Evolutionary conservation across 2,329 filamentous ascomycete genomes (phyloP).

Genomic region (Ophiostoma pallidulum): DNA sequence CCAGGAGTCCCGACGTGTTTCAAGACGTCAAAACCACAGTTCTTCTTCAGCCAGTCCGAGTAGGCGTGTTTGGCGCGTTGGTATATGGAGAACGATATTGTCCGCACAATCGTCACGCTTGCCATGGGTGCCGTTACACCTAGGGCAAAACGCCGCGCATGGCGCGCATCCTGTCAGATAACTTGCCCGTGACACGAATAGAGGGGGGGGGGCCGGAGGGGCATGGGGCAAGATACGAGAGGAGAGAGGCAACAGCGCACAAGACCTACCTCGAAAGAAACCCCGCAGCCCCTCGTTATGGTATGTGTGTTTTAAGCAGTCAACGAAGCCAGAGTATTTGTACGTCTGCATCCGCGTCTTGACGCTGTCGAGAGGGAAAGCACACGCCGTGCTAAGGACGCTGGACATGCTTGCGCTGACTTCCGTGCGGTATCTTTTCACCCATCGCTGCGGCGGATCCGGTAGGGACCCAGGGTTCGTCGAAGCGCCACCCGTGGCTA

Average conservation of each 20-base stretch:
- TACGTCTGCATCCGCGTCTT: conserved; percentile 89
- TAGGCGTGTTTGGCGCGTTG: conserved; percentile 65
- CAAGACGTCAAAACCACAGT: conserved; percentile 60
- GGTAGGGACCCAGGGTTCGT: background rate
- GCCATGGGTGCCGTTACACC: conserved; percentile 73
- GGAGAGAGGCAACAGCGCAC: conserved; percentile 16
- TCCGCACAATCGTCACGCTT: conserved; percentile 31
- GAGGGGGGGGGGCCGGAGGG: background rate
- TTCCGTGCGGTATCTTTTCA: conserved; percentile 72
- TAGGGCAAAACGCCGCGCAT: conserved; percentile 24
- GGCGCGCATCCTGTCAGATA: no score
- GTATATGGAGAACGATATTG: conserved; percentile 45
- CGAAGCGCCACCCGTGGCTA: background rate
- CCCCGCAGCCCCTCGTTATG: conserved; percentile 60
- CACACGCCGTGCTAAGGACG: conserved; percentile 65
- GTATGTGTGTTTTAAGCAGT: conserved; percentile 70
- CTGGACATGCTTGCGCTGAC: conserved; percentile 70
- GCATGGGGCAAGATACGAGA: conserved; percentile 17
- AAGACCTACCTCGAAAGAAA: conserved; percentile 65
- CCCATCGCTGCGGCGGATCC: conserved; percentile 34
- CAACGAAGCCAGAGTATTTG: conserved; percentile 62
- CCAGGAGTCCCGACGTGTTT: conserved; percentile 61
- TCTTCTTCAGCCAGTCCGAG: conserved; percentile 59
- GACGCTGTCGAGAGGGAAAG: conserved; percentile 82
- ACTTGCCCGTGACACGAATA: no score